Conservation (phyloP, 345 rosid species). For the Gossypium turneri region DNA sequence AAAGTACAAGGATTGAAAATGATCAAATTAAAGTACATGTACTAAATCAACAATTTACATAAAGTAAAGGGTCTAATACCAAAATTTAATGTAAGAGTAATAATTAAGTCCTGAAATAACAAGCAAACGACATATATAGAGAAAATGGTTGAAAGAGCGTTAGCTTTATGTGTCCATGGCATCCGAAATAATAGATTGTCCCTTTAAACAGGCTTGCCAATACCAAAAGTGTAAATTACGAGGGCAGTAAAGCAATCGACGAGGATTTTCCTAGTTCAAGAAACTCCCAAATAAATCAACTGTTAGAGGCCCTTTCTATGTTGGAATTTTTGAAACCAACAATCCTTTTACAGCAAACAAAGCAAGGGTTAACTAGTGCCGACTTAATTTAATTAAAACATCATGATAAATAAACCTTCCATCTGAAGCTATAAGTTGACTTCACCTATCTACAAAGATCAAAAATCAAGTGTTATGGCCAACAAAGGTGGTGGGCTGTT, state of each 20-base stretch:
- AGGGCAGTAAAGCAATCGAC: not conserved
- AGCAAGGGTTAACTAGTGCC: not conserved
- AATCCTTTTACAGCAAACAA: not conserved
- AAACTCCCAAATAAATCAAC: not conserved
- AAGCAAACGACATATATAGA: not conserved
- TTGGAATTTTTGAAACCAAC: slow-evolving; percentile 4
- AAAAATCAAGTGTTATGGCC: slow-evolving; percentile 20
- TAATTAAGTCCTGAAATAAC: not conserved
- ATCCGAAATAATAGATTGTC: slow-evolving; percentile 1
- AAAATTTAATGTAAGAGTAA: too few species aligned
- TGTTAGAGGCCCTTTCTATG: not conserved
- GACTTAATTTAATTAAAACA: not conserved
- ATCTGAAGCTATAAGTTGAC: not conserved
- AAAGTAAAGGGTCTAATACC: too few species aligned
- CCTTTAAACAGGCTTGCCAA: not conserved
- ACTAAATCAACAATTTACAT: too few species aligned
- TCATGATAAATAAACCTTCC: not conserved
- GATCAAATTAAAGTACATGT: too few species aligned
- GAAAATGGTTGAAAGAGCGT: not conserved
- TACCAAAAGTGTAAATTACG: not conserved
- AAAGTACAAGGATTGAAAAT: too few species aligned
- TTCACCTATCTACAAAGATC: not conserved
- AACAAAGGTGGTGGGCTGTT: slow-evolving; percentile 25
- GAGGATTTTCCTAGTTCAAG: not conserved
- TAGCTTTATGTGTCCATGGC: not conserved